Base-by-base conservation (phyloP, 768 basidiomycete species). In the Cystobasidiopsis lactophilus region DNA sequence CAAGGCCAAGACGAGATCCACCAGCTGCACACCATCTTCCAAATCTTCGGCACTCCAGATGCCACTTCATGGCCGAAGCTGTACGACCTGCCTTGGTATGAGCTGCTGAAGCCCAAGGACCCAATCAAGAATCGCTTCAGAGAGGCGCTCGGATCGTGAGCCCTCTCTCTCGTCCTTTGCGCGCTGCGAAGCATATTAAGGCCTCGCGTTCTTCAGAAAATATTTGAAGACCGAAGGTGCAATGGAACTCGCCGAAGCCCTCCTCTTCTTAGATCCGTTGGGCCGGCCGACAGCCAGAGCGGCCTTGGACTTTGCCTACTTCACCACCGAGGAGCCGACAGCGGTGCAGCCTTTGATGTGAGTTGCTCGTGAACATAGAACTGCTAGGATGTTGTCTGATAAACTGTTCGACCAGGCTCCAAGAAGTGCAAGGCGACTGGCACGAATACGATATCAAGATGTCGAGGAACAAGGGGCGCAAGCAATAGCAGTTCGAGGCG, bases 1-100 rank as follows among this genome's bases (percentile, higher is more conserved):
- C 93, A 95, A 64, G 93, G 93, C 5, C 82, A 80, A 61, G 93
- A 98, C 58, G 93, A 99, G 69, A 89, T 99, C 39, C 80, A 89
- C 60, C 93, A 99, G 64, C 74, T 99, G 7, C 85, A 95, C 53
- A 81, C 82, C 30, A 80, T 98, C 55, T 93, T 85, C 70, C 78
- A 75, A 60, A 74, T 89, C 38, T 74, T 93, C 64, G 93, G 93
- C 19, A 89, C 89, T 1, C 91, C 93, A 0, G 35, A 21, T 27
- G 40, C 46, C 27, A 55, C 54, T 14, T 33, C 43, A 2, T 99
- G 93, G 93, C 74, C 82, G 3, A 77, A 75, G 14, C 69, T 95
- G 37, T 72, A 75, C 10, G 78, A 78, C 62, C 69, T 98, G 46
- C 93, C 93, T 2, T 99, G 93, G 93, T 98, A 85, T 63, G 93